Evolutionary conservation across 768 basidiomycete genomes (phyloP).

Genomic region (Amanita inopinata): DNA sequence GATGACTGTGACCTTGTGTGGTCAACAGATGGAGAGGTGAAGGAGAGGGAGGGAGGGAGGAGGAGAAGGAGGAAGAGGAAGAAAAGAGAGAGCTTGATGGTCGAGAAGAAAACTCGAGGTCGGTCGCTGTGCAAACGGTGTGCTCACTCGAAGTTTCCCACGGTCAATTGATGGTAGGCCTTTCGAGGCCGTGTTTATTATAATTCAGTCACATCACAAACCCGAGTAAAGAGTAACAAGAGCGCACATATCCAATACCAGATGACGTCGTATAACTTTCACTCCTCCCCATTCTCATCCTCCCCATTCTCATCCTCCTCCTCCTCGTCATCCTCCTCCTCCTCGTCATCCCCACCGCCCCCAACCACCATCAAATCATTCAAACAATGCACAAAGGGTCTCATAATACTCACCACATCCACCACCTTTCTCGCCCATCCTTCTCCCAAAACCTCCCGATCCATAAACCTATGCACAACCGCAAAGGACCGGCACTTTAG

Average conservation of each 20-base stretch:
- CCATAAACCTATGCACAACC: conserved; percentile 58
- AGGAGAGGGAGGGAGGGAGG: not conserved
- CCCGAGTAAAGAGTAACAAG: no score
- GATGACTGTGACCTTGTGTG: conserved; percentile 7
- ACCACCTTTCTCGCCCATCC: conserved; percentile 59
- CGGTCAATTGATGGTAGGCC: no score
- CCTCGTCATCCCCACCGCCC: conserved; percentile 10
- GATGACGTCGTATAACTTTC: no score
- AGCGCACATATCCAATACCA: no score
- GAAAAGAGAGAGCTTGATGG: not conserved
- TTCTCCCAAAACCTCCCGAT: conserved; percentile 58
- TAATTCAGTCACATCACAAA: no score
- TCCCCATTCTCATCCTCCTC: no score
- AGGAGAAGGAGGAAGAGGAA: not conserved
- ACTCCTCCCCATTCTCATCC: no score
- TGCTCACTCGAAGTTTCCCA: not conserved
- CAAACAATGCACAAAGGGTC: conserved; percentile 74
- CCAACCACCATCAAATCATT: conserved; percentile 64
- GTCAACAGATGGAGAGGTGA: no score
- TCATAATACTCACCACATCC: conserved; percentile 41
- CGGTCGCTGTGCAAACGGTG: not conserved
- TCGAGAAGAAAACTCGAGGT: conserved; percentile 6
- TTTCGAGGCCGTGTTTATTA: no score
- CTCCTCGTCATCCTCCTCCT: conserved; percentile 1
- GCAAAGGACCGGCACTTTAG: conserved; percentile 75